Base-by-base conservation (phyloP, 1,284 basidiomycete species). In the Termitomyces sp. region DNA sequence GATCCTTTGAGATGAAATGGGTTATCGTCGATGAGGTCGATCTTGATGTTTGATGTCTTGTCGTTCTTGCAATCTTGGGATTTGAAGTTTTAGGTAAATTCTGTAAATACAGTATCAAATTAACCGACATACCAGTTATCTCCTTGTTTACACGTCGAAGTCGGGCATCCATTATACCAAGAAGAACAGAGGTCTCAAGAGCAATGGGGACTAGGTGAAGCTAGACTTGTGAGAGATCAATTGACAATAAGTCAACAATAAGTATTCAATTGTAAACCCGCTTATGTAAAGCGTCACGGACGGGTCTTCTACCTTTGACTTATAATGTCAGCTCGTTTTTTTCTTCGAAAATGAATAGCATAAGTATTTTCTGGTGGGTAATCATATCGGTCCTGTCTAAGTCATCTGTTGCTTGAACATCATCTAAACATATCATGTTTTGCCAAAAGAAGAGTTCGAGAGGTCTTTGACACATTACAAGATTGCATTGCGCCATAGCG, bases 71-170 rank as follows among this genome's bases (percentile, higher is more conserved):
- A 96, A 69, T 96, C 93, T 91, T 62, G 42, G 0, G 18, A 41
- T 38, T 13, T 24, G 7, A 21, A 28, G 41, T 41, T 38, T 16
- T 47, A 11, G n/a, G 21, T 38, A 49, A 39, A 44, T 46, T 31
- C 31, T 47, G 19, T 41, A 39, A 19, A 52, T 28, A 2, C 30
- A 31, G 41, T 18, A 37, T 42, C 28, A 37, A 37, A 38, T 55
- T 50, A 34, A 44, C 52, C 30, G 45, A 44, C 6, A 47, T 48
- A 90, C 92, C 92, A 62, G 81, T 71, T 59, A 95, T 94, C 74
- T 95, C 94, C 74, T 95, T 96, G 72, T 92, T 92, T 33, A 97
- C 88, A 63, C 93, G 78, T 60, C 93, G 81, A 50, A 94, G 79
- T 59, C 94, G 78, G 51, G 94, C 92, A 68, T 96, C 92, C 59